Percentiles rank a stretch among this genome's conserved stretches.
These are phyloP conservation scores for Emmonsia crescens DNA, from an alignment of 2,329 filamentous ascomycete species.

Conservation along the genomic window DNA sequence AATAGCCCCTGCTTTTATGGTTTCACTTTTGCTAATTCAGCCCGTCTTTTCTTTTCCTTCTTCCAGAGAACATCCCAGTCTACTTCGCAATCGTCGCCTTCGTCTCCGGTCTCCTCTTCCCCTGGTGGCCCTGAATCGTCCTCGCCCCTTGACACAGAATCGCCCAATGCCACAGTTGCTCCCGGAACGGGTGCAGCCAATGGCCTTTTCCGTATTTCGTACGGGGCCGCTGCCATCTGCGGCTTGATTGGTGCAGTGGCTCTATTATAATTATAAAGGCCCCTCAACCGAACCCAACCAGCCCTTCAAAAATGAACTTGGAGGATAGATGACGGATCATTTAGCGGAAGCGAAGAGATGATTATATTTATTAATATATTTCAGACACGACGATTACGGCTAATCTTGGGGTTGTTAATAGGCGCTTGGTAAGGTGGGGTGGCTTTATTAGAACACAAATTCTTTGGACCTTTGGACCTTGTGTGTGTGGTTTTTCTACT, in stretches of 20 bases:
- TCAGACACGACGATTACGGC: background rate
- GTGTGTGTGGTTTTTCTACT: background rate
- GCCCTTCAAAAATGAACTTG: conserved; percentile 5
- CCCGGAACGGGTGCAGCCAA: conserved; percentile 15
- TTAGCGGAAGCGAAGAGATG: background rate
- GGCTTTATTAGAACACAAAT: background rate
- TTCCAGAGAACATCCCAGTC: conserved; percentile 40
- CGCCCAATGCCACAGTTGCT: conserved; percentile 9
- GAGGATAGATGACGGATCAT: background rate
- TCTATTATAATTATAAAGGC: conserved; percentile 14
- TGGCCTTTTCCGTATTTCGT: conserved; percentile 9
- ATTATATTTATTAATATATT: conserved; percentile 1
- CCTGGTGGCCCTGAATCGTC: conserved; percentile 35
- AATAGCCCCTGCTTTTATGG: background rate
- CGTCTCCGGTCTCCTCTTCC: conserved; percentile 36
- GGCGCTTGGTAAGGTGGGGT: background rate
- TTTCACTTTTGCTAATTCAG: background rate
- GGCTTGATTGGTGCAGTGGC: conserved; percentile 16
- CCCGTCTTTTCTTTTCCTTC: conserved; percentile 6
- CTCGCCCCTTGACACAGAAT: background rate
- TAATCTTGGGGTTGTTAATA: background rate
- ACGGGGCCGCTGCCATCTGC: conserved; percentile 16
- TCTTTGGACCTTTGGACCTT: background rate
- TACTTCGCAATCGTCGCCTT: conserved; percentile 41
- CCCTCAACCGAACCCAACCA: background rate